Evolutionary conservation across 2,329 filamentous ascomycete genomes (phyloP), one percentile per base, ranked within the genome.

Genomic region (Cladobotryum mycophilum): DNA sequence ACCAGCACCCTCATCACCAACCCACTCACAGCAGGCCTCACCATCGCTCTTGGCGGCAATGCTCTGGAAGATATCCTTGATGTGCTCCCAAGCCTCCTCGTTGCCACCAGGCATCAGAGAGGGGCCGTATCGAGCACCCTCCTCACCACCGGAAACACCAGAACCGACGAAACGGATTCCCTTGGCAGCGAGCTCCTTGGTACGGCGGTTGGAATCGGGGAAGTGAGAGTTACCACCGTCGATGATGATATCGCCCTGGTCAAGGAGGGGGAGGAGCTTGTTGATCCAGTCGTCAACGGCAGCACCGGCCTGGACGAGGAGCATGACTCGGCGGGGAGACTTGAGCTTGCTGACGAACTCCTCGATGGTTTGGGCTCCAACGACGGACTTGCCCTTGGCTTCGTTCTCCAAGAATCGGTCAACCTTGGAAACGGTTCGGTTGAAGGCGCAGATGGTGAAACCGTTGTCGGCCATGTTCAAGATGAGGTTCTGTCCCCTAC

Each of bases 251-350:
- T 99, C 93, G 61, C 89, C 91, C 66, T 81, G 70, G 70, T 90
- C 85, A 59, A 92, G 78, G 68, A 88, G 83, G 60, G 86, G 89
- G 56, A 97, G 80, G 60, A 99, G 86, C 63, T 85, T 85, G 82
- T 96, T 90, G 67, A 99, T 97, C 86, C 96, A 97, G 79, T 96
- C 89, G 72, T 99, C 93, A 62, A 99, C 93, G 58, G 93, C 86
- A 80, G 93, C 88, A 68, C 93, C 93, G 64, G 93, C 93, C 87
- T 96, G 95, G 76, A 99, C 93, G 62, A 99, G 87, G 67, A 99
- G 84, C 93, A 99, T 99, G 75, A 99, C 84, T 66, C 91, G 88
- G 66, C 93, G 89, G 67, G 93, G 93, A 67, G 82, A 89, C 89
- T 97, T 97, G 71, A 99, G 88, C 84, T 96, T 96, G 74, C 82